These are phyloP conservation scores for Lichtheimia corymbifera DNA, from an alignment of 371 early-diverging fungal genomes.

Conservation along the genomic window DNA sequence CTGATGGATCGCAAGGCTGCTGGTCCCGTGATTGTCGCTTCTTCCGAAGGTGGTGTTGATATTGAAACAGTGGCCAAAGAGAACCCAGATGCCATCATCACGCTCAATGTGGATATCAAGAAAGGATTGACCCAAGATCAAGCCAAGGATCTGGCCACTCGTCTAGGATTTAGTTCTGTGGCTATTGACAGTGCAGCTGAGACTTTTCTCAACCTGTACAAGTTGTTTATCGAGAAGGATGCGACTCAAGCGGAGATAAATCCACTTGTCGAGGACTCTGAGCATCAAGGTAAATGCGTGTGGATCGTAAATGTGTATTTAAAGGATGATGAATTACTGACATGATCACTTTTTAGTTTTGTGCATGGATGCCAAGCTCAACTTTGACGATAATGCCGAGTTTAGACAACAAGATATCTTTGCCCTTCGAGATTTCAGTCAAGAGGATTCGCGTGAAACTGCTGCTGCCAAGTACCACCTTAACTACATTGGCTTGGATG, in stretches of 20 bases:
- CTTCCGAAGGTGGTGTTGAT: conserved; percentile 97
- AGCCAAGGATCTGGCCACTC: conserved; percentile 70
- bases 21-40: conserved; percentile 95
- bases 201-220: conserved; percentile 90
- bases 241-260: conserved; percentile 98
- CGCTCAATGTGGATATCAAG: conserved; percentile 78
- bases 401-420: conserved; percentile 95
- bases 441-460: conserved; percentile 98
- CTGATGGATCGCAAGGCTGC: conserved; percentile 93
- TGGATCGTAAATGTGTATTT: neutral
- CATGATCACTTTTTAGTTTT: conserved; percentile 30
- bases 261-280: conserved; percentile 91
- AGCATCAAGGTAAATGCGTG: conserved; percentile 70
- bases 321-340: neutral
- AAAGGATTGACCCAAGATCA: conserved; percentile 64
- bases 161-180: conserved; percentile 87
- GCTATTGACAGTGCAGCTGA: conserved; percentile 87
- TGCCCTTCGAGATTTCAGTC: conserved; percentile 86
- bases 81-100: conserved; percentile 92
- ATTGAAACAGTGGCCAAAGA: conserved; percentile 95
- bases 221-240: conserved; percentile 95
- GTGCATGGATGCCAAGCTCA: conserved; percentile 72
- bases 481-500: conserved; percentile 99
- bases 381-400: conserved; percentile 98
- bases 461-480: conserved; percentile 94